phyloP scores from a whole-genome alignment of 1,284 basidiomycete species.

The Malassezia equina region DNA sequence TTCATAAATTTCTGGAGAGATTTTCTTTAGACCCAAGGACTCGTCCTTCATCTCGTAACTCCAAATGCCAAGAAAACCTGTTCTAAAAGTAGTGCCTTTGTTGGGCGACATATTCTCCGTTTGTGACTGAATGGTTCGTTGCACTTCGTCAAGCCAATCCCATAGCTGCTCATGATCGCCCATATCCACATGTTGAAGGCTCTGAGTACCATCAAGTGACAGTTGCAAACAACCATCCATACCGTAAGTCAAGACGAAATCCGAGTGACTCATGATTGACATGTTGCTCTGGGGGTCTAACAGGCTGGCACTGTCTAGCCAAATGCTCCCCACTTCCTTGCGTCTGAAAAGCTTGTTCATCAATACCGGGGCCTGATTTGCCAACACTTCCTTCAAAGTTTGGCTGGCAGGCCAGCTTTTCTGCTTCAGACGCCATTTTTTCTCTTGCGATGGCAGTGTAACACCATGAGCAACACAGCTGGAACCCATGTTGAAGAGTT shows the following conservation, averaged over 20 bases:
- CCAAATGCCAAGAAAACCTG: conserved; percentile 54
- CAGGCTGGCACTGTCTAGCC: conserved; percentile 22
- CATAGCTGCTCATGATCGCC: background rate
- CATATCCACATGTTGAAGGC: background rate
- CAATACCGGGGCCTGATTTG: background rate
- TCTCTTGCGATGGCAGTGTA: background rate
- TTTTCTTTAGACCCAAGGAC: conserved; percentile 37
- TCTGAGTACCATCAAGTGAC: background rate
- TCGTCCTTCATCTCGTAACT: conserved; percentile 55
- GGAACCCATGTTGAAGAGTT: background rate
- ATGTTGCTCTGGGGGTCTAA: conserved; percentile 20
- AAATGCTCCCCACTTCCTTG: conserved; percentile 2
- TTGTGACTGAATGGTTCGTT: conserved; percentile 8
- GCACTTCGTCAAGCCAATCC: conserved; percentile 13
- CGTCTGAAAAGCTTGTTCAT: conserved; percentile 7
- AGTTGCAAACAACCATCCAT: background rate
- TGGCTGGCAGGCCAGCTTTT: background rate
- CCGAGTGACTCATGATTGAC: conserved; percentile 39
- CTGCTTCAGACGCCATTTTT: background rate
- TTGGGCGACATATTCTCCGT: background rate
- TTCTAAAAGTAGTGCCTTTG: conserved; percentile 33
- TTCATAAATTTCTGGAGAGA: conserved; percentile 3
- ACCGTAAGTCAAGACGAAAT: conserved; percentile 34
- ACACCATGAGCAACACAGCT: conserved; percentile 6
- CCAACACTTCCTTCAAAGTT: background rate